Evolutionary conservation across 169 alveolate species (phyloP).

Genomic region (Perkinsus marinus): DNA sequence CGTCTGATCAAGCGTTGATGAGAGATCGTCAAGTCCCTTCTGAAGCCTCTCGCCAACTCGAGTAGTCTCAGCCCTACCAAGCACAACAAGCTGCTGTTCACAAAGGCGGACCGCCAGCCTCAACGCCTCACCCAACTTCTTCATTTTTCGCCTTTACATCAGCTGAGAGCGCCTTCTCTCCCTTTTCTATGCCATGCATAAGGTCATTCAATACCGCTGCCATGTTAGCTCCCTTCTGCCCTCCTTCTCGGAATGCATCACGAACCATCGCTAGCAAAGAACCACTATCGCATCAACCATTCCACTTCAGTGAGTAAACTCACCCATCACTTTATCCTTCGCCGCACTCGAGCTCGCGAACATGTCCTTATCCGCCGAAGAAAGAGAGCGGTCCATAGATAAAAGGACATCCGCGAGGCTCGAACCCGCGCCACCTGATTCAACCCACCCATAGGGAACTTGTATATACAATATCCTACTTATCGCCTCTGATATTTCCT

Average conservation of each 20-base stretch:
- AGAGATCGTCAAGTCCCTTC: not conserved
- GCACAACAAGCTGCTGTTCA: no score
- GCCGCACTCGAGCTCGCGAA: not conserved
- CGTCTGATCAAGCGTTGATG: not conserved
- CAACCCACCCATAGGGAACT: not conserved
- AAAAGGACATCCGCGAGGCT: not conserved
- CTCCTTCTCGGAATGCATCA: not conserved
- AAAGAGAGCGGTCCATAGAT: not conserved
- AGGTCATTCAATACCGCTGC: not conserved
- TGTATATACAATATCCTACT: not conserved
- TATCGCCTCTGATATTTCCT: not conserved
- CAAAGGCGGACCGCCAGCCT: no score
- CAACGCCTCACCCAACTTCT: not conserved
- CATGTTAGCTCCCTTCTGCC: not conserved
- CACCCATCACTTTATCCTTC: not conserved
- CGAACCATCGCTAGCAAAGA: not conserved
- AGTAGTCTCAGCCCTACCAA: not conserved
- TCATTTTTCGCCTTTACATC: not conserved
- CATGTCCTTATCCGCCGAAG: not conserved
- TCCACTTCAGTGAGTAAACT: not conserved
- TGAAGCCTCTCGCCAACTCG: not conserved
- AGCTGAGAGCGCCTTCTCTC: not conserved
- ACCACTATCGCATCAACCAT: not conserved
- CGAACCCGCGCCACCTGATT: not conserved
- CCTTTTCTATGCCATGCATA: not conserved